These are phyloP conservation scores for Penicillium sp. DNA, from an alignment of 2,329 filamentous ascomycete species.

Conservation along the genomic window DNA sequence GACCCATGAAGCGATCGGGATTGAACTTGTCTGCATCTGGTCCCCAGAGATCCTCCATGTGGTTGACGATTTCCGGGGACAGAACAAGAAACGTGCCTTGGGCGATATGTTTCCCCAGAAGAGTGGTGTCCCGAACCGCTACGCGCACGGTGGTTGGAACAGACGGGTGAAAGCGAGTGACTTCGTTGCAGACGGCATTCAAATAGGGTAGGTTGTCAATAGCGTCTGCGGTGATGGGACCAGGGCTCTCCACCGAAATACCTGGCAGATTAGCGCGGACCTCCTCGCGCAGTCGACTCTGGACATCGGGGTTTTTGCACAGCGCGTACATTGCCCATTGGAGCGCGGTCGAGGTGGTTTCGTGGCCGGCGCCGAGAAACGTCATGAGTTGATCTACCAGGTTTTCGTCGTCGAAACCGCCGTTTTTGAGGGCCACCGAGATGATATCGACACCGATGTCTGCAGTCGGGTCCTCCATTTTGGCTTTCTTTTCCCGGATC, in stretches of 20 bases:
- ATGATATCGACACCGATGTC: slow-evolving; percentile 63
- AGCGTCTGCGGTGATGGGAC: slow-evolving; percentile 53
- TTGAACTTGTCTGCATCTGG: slow-evolving; percentile 67
- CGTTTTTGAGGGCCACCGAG: slow-evolving; percentile 70
- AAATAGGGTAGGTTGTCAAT: slow-evolving; percentile 72
- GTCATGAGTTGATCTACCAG: slow-evolving; percentile 89
- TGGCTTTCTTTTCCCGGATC: slow-evolving; percentile 60
- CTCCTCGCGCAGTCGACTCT: slow-evolving; percentile 62
- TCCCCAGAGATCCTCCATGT: slow-evolving; percentile 66
- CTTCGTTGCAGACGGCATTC: slow-evolving; percentile 71
- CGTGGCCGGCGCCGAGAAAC: slow-evolving; percentile 75
- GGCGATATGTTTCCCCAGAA: slow-evolving; percentile 60
- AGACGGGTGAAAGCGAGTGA: slow-evolving; percentile 66
- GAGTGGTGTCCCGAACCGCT: slow-evolving; percentile 58
- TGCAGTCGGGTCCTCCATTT: slow-evolving; percentile 28
- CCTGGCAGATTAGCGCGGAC: slow-evolving; percentile 57
- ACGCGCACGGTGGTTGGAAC: slow-evolving; percentile 66
- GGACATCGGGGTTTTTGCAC: slow-evolving; percentile 59
- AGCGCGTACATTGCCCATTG: slow-evolving; percentile 71
- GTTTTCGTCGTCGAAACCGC: slow-evolving; percentile 68
- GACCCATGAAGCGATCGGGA: slow-evolving; percentile 67
- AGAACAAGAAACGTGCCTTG: slow-evolving; percentile 65
- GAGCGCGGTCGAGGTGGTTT: slow-evolving; percentile 69
- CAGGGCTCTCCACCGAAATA: slow-evolving; percentile 53
- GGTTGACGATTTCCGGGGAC: slow-evolving; percentile 62